Evolutionary conservation across 495 filamentous ascomycete species (phyloP).

Genomic region (Bombardia bombarda): DNA sequence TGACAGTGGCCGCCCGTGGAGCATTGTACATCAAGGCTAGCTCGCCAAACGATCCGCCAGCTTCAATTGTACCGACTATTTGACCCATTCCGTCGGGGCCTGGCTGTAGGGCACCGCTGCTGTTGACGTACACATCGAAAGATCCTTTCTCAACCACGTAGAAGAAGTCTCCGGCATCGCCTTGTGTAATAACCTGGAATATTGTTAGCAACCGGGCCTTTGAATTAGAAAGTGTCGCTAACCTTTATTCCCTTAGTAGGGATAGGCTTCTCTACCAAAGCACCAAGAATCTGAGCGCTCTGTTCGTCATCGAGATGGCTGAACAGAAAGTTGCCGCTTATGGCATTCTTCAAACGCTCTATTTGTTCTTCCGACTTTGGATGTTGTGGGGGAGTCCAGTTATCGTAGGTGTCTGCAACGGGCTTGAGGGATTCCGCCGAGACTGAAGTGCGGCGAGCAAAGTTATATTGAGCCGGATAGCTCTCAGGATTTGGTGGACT

Average conservation of each 20-base stretch:
- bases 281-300: slow-evolving; percentile 75
- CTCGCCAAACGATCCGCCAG: slow-evolving; percentile 95
- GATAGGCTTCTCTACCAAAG: slow-evolving; percentile 89
- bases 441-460: slow-evolving; percentile 88
- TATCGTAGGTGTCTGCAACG: slow-evolving; percentile 68
- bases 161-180: slow-evolving; percentile 94
- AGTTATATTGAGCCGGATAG: slow-evolving; percentile 88
- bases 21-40: slow-evolving; percentile 98
- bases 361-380: slow-evolving; percentile 77
- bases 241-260: slow-evolving; percentile 89
- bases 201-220: slow-evolving; percentile 7
- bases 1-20: slow-evolving; percentile 90
- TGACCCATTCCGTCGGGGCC: slow-evolving; percentile 78
- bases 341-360: slow-evolving; percentile 67
- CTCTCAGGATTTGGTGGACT: slow-evolving; percentile 48
- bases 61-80: slow-evolving; percentile 72
- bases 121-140: slow-evolving; percentile 89
- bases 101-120: slow-evolving; percentile 66
- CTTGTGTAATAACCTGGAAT: slow-evolving; percentile 76
- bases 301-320: slow-evolving; percentile 91
- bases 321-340: slow-evolving; percentile 88
- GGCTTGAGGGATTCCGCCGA: slow-evolving; percentile 95
- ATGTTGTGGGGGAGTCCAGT: slow-evolving; percentile 83
- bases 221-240: slow-evolving; percentile 3
- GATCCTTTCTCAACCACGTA: slow-evolving; percentile 89